Evolutionary conservation across 495 filamentous ascomycete species (phyloP).

Genomic region (Coniosporium apollinis): DNA sequence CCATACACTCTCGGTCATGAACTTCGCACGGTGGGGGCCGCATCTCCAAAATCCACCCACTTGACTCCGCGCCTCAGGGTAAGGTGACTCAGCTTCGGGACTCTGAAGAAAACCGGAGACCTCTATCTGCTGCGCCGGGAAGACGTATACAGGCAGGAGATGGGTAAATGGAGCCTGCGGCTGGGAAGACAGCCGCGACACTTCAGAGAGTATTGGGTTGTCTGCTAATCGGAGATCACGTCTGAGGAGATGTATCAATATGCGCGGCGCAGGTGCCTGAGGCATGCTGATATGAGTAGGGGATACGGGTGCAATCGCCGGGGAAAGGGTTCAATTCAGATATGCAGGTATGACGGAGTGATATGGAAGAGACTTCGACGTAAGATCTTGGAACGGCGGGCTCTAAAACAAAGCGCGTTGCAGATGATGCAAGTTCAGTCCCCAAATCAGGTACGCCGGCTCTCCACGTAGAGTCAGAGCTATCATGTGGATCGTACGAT

Average conservation of each 20-base stretch:
- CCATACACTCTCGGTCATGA: conserved; percentile 50
- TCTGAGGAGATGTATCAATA: conserved; percentile 46
- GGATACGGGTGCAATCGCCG: too few relatives aligned
- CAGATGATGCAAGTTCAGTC: too few relatives aligned
- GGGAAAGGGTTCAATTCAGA: too few relatives aligned
- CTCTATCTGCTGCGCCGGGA: conserved; percentile 48
- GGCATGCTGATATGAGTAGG: too few relatives aligned
- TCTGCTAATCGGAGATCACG: conserved; percentile 51
- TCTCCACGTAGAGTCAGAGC: too few relatives aligned
- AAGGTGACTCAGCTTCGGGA: conserved; percentile 29
- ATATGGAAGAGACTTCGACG: too few relatives aligned
- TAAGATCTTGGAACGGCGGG: too few relatives aligned
- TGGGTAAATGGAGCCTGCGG: conserved; percentile 40
- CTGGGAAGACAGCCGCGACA: conserved; percentile 25
- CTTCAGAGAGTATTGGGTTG: conserved; percentile 45
- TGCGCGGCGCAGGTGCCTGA: too few relatives aligned
- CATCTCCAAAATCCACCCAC: conserved; percentile 48
- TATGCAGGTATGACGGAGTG: too few relatives aligned
- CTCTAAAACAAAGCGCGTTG: too few relatives aligned
- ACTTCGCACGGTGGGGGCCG: conserved; percentile 49
- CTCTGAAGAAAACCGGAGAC: conserved; percentile 45
- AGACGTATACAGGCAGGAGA: conserved; percentile 47
- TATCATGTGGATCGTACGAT: too few relatives aligned
- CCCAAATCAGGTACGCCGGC: too few relatives aligned
- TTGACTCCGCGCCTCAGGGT: conserved; percentile 37